phyloP scores from a whole-genome alignment of 2,329 filamentous ascomycete species.

The Daldinia eschscholtzii region DNA sequence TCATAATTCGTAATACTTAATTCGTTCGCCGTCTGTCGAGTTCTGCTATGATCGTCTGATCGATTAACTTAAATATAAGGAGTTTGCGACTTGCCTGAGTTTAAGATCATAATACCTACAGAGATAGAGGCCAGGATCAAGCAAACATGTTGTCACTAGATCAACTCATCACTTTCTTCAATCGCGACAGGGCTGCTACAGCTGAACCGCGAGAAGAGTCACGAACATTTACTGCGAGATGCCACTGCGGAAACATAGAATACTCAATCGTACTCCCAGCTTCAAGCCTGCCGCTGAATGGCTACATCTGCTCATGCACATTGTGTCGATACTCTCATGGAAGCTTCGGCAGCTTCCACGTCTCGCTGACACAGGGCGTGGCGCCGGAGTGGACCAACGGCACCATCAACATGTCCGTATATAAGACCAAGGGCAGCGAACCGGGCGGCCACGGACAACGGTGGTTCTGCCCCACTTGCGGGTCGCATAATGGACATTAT shows the following conservation, averaged over 20 bases:
- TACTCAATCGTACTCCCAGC: slow-evolving; percentile 58
- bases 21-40: background rate
- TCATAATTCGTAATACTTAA: background rate
- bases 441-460: slow-evolving; percentile 48
- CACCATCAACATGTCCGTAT: slow-evolving; percentile 54
- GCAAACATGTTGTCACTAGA: slow-evolving; percentile 13
- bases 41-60: background rate
- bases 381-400: slow-evolving; percentile 56
- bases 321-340: slow-evolving; percentile 60
- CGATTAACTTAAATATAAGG: background rate
- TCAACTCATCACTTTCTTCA: slow-evolving; percentile 19
- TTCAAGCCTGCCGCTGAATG: slow-evolving; percentile 56
- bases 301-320: slow-evolving; percentile 62
- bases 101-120: background rate
- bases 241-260: slow-evolving; percentile 60
- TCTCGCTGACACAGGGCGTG: slow-evolving; percentile 53
- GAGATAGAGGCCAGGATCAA: background rate
- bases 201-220: slow-evolving; percentile 14
- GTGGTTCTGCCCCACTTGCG: slow-evolving; percentile 60
- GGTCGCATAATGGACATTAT: slow-evolving; percentile 59
- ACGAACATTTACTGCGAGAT: slow-evolving; percentile 58
- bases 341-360: slow-evolving; percentile 59
- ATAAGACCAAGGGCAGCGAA: slow-evolving; percentile 48
- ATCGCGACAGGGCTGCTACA: slow-evolving; percentile 25
- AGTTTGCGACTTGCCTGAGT: background rate